Percentiles rank a stretch among this genome's conserved stretches.
Evolutionary conservation across 2,329 filamentous ascomycete species (phyloP).

Genomic region (Cercospora sp.): DNA sequence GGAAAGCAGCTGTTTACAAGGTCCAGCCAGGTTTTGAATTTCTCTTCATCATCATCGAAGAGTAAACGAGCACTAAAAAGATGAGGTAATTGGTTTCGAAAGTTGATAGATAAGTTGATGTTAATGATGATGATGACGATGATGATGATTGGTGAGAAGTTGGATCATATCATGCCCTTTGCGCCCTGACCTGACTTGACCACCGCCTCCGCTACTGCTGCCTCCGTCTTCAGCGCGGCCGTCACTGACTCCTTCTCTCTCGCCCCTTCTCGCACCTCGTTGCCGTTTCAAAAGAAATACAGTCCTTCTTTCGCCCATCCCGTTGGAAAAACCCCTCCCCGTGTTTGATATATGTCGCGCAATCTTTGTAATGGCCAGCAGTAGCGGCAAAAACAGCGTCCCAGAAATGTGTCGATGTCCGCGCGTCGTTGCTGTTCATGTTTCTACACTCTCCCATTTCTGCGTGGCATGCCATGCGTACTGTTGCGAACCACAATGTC

Average conservation of each 20-base stretch:
- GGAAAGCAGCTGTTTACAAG: not conserved
- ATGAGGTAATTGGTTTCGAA: not conserved
- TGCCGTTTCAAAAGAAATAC: not conserved
- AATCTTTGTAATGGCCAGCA: not conserved
- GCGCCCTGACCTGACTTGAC: not conserved
- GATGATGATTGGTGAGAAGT: not conserved
- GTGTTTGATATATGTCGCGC: not conserved
- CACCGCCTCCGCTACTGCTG: not conserved
- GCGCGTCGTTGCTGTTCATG: conserved; percentile 13
- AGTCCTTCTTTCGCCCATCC: not conserved
- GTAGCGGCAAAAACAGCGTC: not conserved
- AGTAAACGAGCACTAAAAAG: not conserved
- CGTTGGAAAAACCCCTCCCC: not conserved
- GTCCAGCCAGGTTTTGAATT: not conserved
- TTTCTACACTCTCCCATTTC: conserved; percentile 7
- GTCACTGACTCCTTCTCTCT: not conserved
- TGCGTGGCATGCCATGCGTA: conserved; percentile 15
- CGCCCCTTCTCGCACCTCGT: not conserved
- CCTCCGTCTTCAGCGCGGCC: not conserved
- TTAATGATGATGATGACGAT: not conserved
- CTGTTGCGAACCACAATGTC: conserved; percentile 17
- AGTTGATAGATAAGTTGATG: not conserved
- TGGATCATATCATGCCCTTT: not conserved
- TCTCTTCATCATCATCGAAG: not conserved
- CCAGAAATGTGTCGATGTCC: not conserved